These are phyloP conservation scores for Stagonosporopsis chrysanthemi DNA, from an alignment of 2,329 filamentous ascomycete species.

Conservation along the genomic window DNA sequence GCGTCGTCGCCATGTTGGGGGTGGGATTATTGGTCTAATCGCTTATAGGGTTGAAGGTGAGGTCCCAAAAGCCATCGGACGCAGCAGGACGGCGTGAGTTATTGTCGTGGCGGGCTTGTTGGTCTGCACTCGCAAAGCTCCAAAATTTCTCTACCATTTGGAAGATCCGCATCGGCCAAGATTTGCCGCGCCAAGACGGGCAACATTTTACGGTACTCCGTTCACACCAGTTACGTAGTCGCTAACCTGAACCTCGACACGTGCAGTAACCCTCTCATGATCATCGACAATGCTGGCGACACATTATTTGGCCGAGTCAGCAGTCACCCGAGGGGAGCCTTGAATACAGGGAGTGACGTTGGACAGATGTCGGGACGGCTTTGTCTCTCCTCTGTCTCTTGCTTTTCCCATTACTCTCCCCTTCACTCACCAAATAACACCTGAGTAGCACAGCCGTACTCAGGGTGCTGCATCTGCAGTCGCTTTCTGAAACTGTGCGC, in stretches of 20 bases:
- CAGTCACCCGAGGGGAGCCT: neutral
- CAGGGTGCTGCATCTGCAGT: neutral
- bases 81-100: constrained; percentile 22
- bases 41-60: neutral
- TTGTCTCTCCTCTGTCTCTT: no score
- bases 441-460: neutral
- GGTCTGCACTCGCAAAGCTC: constrained; percentile 17
- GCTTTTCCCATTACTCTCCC: no score
- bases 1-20: constrained; percentile 73
- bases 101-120: constrained; percentile 28
- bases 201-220: constrained; percentile 11
- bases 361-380: neutral
- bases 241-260: neutral
- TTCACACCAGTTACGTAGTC: constrained; percentile 2
- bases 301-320: neutral
- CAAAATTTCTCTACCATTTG: constrained; percentile 29
- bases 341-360: neutral
- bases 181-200: constrained; percentile 1
- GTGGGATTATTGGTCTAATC: neutral
- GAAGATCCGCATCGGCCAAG: constrained; percentile 8
- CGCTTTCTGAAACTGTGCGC: neutral
- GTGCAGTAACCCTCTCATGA: neutral
- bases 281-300: neutral
- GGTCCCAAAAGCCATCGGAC: constrained; percentile 37
- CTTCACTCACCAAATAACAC: neutral